phyloP scores from a whole-genome alignment of 768 basidiomycete species.

The Boletellus ananiceps region DNA sequence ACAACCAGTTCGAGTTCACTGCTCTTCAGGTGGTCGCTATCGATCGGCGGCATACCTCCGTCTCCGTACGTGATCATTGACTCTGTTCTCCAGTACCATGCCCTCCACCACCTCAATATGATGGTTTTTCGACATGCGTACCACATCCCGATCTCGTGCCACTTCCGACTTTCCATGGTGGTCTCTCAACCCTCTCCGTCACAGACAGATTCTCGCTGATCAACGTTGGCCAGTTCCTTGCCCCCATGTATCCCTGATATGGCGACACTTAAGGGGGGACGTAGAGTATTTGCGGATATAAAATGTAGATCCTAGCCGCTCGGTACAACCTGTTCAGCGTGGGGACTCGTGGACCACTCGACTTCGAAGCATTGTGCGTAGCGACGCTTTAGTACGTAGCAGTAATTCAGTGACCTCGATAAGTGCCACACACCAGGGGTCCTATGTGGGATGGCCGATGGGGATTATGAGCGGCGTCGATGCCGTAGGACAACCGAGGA shows the following conservation, averaged over 20 bases:
- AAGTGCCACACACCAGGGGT: too few species aligned
- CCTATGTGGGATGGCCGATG: too few species aligned
- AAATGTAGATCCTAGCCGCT: too few species aligned
- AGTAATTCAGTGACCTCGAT: too few species aligned
- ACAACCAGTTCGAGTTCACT: constrained; percentile 1
- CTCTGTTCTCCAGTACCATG: constrained; percentile 7
- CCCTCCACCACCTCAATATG: background rate
- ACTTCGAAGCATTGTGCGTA: too few species aligned
- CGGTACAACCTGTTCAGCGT: too few species aligned
- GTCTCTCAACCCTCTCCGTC: background rate
- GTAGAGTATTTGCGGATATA: too few species aligned
- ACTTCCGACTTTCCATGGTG: background rate
- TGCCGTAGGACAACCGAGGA: too few species aligned
- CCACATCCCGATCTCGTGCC: constrained; percentile 1
- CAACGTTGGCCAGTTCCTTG: background rate
- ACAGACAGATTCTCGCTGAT: background rate
- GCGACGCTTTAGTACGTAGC: too few species aligned
- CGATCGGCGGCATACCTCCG: constrained; percentile 3
- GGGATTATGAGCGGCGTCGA: too few species aligned
- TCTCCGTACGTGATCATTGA: background rate
- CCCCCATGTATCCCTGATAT: constrained; percentile 1
- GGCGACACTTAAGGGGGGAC: background rate
- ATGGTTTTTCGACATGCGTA: background rate
- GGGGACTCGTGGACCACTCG: too few species aligned
- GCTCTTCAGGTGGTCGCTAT: constrained; percentile 3